Conservation (phyloP, 306 rosid genomes). For the Prinsepia uniflora region DNA sequence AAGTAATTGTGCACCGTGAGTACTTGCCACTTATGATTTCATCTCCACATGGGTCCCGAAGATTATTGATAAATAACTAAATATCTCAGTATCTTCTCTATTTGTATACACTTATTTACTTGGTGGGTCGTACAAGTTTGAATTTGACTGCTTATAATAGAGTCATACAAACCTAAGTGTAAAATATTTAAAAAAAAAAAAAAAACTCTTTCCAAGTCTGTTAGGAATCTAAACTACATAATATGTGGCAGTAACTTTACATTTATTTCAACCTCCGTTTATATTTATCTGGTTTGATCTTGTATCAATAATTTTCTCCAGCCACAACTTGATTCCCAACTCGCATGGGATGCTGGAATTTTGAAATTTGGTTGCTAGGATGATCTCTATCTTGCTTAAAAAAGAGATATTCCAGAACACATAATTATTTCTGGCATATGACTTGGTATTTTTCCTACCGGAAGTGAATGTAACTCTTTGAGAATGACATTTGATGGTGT, state of each 20-base stretch:
- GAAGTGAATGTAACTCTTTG: conserved; percentile 84
- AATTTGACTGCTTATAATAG: neutral
- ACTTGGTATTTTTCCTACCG: conserved; percentile 47
- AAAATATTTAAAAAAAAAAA: neutral
- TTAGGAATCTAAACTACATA: neutral
- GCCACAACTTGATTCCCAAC: neutral
- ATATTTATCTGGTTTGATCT: no score
- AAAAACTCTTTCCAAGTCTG: neutral
- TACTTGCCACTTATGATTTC: conserved; percentile 18
- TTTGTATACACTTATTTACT: neutral
- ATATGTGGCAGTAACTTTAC: neutral
- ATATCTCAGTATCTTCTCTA: neutral
- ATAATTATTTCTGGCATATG: neutral
- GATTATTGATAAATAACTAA: neutral
- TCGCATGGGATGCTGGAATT: neutral
- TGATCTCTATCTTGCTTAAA: neutral
- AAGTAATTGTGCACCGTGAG: conserved; percentile 86
- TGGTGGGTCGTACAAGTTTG: neutral
- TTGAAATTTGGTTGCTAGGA: neutral
- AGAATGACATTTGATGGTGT: conserved; percentile 90
- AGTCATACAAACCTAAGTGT: neutral
- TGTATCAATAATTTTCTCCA: neutral
- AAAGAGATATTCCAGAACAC: neutral
- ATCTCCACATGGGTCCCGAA: conserved; percentile 12
- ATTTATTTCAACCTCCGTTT: no score